Evolutionary conservation across 257 asterid species (phyloP), one percentile per base, ranked within the genome.

Genomic region (Agastache rugosa): DNA sequence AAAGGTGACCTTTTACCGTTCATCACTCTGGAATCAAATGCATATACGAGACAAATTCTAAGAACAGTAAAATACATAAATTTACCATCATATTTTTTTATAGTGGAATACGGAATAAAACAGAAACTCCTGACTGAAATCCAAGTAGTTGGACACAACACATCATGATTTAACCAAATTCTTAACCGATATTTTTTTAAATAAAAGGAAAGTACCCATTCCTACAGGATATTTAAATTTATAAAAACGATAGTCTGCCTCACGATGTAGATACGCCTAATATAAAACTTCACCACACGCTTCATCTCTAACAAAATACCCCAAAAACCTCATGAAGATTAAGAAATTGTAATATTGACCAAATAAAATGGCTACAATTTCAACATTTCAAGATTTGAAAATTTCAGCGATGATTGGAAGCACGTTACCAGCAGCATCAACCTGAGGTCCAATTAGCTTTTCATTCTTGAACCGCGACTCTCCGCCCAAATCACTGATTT

Each of bases 401-500:
- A 14, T 25, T 15, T 17, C 16, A 67, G 65, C 17, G n/a, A 41
- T 12, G 9, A 41, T 37, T 44, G 48, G 35, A 70, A 77, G 27
- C 50, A 65, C 50, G 60, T 80, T 89, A 91, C 96, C 96, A 71
- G 85, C 65, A 78, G 82, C 79, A 60, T 85, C 87, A 63, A 72
- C 79, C 69, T 74, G 90, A 80, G 62, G 44, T 78, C 71, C 79
- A 41, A 66, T 81, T 11, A n/a, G 79, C 65, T 69, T 74, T 7
- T 80, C 90, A 82, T 85, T 85, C 83, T 84, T 88, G 78, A 87
- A 82, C 71, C 89, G 78, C 60, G 94, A 85, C 27, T 80, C 89
- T 75, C 77, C 85, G 4, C 85, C 92, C 82, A 77, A 77, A 29
- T 78, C 86, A 59, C 75, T 41, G 54, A 60, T 10, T 27, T 90